phyloP scores from a whole-genome alignment of 2,329 filamentous ascomycete genomes.

The Nigrospora oryzae region DNA sequence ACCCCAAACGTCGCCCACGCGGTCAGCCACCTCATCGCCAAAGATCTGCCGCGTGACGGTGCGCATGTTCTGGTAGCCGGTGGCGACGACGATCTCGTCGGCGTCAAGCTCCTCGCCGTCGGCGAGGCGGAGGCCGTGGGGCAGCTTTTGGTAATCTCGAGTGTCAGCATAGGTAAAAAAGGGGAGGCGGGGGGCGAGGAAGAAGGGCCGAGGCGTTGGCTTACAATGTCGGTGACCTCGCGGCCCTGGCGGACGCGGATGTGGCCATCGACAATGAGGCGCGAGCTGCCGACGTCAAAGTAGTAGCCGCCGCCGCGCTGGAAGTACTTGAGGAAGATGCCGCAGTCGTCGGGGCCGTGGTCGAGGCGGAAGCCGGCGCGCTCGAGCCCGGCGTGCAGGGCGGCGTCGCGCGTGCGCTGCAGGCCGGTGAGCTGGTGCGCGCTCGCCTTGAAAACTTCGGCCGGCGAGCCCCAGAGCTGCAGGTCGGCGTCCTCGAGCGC shows the following conservation, averaged over 20 bases:
- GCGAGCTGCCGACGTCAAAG: conserved; percentile 25
- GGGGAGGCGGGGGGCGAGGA: no score
- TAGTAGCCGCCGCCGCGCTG: conserved; percentile 23
- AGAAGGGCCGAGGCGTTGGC: no score
- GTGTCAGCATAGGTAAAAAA: no score
- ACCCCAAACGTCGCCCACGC: conserved; percentile 38
- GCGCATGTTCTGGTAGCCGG: conserved; percentile 45
- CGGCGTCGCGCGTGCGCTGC: not conserved
- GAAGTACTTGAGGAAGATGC: conserved; percentile 4
- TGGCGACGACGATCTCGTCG: conserved; percentile 42
- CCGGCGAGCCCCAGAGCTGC: conserved; percentile 2
- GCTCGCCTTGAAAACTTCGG: conserved; percentile 4
- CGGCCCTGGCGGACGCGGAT: conserved; percentile 52
- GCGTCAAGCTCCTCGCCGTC: conserved; percentile 38
- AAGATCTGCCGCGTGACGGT: conserved; percentile 38
- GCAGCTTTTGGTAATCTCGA: conserved; percentile 6
- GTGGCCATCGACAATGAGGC: conserved; percentile 28
- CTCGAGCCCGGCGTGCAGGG: conserved; percentile 1
- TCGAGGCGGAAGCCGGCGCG: conserved; percentile 3
- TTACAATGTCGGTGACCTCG: conserved; percentile 16
- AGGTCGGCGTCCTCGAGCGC: conserved; percentile 4
- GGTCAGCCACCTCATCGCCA: conserved; percentile 39
- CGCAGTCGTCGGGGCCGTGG: conserved; percentile 3
- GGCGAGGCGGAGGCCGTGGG: conserved; percentile 24
- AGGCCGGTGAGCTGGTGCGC: conserved; percentile 1